Evolutionary conservation across 345 rosid genomes (phyloP), one percentile per base, ranked within the genome.

Genomic region (Salix koriyanagi): DNA sequence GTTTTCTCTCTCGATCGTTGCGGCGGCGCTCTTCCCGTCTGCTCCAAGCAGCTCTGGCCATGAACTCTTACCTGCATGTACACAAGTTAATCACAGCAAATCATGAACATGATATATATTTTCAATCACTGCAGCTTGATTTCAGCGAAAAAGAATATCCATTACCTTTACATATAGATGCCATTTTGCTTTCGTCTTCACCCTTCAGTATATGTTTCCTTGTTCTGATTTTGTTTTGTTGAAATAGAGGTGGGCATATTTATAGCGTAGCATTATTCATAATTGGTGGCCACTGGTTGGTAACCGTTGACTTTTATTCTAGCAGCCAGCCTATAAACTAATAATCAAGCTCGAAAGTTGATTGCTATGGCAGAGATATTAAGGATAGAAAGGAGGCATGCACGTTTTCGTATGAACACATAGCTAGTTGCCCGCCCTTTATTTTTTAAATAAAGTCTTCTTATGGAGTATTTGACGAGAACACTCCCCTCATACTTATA

Each of bases 1-100:
- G 25, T 79, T 79, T 60, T 79, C 78, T 50, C 65, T 79, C 82
- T 79, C 78, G 8, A 74, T 74, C 12, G 65, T 79, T 1, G 37
- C 70, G 1, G 14, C 65, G 6, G 78, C 75, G 0, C 11, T 50
- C 19, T 34, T 37, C 65, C 82, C 78, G 0, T 68, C 44, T 7
- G 19, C 46, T 14, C 78, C 75, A 7, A 74, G 0, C 4, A 74
- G 65, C 78, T 79, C 78, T 12, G 82, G 82, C 82, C 78, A 79
- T 32, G 82, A 69, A 69, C 58, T 62, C 60, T 74, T 79, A 26
- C 82, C 82, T 78, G 42, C 76, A 65, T 1, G n/a, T 1, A 23
- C 10, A 25, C 73, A 69, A 12, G 13, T 62, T 23, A 42, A 11
- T 39, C 41, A 42, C 5, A 25, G 5, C 34, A 14, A 23, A 23